These are phyloP conservation scores for Leccinum rimulosum DNA, from an alignment of 768 basidiomycete species.

Conservation along the genomic window DNA sequence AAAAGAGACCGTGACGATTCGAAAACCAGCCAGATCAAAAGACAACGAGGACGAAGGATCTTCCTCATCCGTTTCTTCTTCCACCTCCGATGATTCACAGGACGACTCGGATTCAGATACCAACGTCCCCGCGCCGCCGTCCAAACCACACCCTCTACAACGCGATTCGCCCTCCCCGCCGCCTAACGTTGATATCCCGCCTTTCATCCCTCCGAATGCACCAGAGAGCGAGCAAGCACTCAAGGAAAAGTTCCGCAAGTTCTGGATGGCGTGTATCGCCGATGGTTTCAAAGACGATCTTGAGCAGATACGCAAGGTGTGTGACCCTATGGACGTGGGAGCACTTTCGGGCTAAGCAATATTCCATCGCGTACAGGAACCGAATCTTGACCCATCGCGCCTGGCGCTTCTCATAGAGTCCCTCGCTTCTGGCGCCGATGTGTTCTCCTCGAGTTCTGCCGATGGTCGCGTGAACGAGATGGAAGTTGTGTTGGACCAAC, in stretches of 20 bases:
- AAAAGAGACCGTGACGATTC: slow-evolving; percentile 9
- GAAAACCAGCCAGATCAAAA: slow-evolving; percentile 5
- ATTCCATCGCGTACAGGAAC: slow-evolving; percentile 42
- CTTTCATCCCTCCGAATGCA: slow-evolving; percentile 50
- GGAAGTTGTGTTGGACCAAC: slow-evolving; percentile 61
- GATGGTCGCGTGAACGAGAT: slow-evolving; percentile 57
- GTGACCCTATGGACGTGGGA: slow-evolving; percentile 6
- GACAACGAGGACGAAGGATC: slow-evolving; percentile 6
- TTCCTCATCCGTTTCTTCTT: slow-evolving; percentile 11
- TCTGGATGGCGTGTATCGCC: slow-evolving; percentile 83
- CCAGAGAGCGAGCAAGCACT: slow-evolving; percentile 49
- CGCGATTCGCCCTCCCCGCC: slow-evolving; percentile 28
- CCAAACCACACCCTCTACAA: slow-evolving; percentile 4
- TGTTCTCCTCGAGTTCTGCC: slow-evolving; percentile 50
- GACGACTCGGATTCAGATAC: slow-evolving; percentile 2
- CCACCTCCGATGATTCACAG: slow-evolving; percentile 8
- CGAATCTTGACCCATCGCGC: slow-evolving; percentile 64
- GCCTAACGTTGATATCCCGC: slow-evolving; percentile 40
- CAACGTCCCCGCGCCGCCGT: not conserved
- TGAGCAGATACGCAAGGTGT: slow-evolving; percentile 78
- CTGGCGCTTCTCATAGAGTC: slow-evolving; percentile 79
- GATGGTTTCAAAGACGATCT: slow-evolving; percentile 83
- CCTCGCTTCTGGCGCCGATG: slow-evolving; percentile 72
- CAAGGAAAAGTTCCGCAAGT: slow-evolving; percentile 71
- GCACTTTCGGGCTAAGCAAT: not conserved